phyloP scores from a whole-genome alignment of 106 monocot genomes.

The Dactylorhiza incarnata region DNA sequence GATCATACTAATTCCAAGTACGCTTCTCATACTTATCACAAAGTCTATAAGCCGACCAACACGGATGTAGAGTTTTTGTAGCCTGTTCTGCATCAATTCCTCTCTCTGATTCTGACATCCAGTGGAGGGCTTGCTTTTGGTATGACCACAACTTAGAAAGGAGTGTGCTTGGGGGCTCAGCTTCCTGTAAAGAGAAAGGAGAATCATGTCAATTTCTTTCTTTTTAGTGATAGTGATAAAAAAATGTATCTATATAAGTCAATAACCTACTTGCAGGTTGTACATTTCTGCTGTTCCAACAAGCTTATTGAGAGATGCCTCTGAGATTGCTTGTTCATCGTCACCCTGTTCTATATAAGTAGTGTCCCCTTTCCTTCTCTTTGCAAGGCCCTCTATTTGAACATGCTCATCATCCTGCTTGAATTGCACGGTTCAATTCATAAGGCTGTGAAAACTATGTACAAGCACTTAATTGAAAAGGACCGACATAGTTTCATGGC shows the following conservation, averaged over 20 bases:
- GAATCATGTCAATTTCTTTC: not conserved
- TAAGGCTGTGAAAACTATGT: not conserved
- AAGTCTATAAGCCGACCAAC: constrained; percentile 72
- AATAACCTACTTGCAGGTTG: constrained; percentile 42
- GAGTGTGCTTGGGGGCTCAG: constrained; percentile 51
- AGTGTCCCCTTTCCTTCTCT: constrained; percentile 28
- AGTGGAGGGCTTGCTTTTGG: constrained; percentile 78
- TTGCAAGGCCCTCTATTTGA: constrained; percentile 36
- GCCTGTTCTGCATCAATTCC: constrained; percentile 56
- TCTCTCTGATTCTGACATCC: constrained; percentile 84
- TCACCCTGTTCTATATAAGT: constrained; percentile 45
- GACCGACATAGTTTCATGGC: not conserved
- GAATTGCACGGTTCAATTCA: not conserved
- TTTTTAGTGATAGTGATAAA: not conserved
- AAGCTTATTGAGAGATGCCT: constrained; percentile 73
- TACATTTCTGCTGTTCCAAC: constrained; percentile 66
- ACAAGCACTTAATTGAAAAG: not conserved
- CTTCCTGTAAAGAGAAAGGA: constrained; percentile 39
- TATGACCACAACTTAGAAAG: constrained; percentile 58
- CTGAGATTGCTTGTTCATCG: constrained; percentile 77
- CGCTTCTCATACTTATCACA: constrained; percentile 43
- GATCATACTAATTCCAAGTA: not conserved
- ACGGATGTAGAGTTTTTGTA: constrained; percentile 74
- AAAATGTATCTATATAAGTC: not conserved
- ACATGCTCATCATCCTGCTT: constrained; percentile 21